Evolutionary conservation across 2,329 filamentous ascomycete genomes (phyloP).

Genomic region (Fusarium sp.): DNA sequence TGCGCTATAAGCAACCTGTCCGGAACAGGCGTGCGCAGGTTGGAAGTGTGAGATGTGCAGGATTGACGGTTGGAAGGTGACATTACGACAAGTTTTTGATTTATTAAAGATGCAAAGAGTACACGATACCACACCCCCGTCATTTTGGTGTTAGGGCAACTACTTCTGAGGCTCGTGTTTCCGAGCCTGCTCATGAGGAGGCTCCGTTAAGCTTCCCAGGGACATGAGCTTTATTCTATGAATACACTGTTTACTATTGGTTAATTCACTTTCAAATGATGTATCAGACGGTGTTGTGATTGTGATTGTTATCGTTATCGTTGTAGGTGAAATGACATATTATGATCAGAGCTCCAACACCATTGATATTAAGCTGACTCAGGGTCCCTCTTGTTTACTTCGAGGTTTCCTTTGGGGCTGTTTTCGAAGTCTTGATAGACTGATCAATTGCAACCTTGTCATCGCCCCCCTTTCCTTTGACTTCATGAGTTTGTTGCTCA

Average conservation of each 20-base stretch:
- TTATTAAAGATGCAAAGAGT: slow-evolving; percentile 36
- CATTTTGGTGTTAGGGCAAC: slow-evolving; percentile 7
- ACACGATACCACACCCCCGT: slow-evolving; percentile 33
- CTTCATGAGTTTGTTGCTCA: slow-evolving; percentile 2
- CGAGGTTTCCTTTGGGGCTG: background rate
- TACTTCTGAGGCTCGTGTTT: slow-evolving; percentile 28
- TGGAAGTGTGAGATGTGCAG: slow-evolving; percentile 13
- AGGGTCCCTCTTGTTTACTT: background rate
- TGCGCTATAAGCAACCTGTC: slow-evolving; percentile 41
- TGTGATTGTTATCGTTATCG: background rate
- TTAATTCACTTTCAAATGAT: background rate
- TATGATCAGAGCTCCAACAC: background rate
- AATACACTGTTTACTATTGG: slow-evolving; percentile 32
- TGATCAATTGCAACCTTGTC: slow-evolving; percentile 1
- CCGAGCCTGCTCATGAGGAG: slow-evolving; percentile 18
- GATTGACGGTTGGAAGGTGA: slow-evolving; percentile 24
- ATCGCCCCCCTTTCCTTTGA: background rate
- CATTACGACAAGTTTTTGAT: slow-evolving; percentile 26
- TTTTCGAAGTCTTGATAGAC: background rate
- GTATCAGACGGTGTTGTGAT: background rate
- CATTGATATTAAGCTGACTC: background rate
- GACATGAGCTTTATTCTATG: slow-evolving; percentile 23
- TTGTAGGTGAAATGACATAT: background rate
- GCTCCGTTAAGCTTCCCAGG: slow-evolving; percentile 6
- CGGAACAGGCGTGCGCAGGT: background rate